Evolutionary conservation across 805 yeast genomes (phyloP), one percentile per base, ranked within the genome.

Genomic region (Tetrapisispora nanseiensis): DNA sequence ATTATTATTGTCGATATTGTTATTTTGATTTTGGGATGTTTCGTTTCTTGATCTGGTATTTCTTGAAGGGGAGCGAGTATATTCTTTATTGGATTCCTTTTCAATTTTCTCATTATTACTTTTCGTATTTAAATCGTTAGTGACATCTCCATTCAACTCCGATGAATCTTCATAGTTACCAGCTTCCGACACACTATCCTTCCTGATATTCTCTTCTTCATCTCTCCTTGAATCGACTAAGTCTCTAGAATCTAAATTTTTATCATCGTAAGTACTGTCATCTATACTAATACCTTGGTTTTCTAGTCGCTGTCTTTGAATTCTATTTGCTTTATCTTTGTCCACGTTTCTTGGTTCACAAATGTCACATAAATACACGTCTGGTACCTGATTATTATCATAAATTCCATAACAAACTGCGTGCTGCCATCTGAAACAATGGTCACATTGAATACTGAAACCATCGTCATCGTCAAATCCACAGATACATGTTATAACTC

Each of bases 381-480:
- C 95, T 0, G 97, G 97, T 0, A 80, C 94, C 39, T 82, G 80
- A 30, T 76, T 83, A 44, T 75, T 77, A 37, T 80, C 75, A 37
- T 70, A 69, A 45, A 85, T 86, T 7, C 82, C 82, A 75, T 86
- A 85, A 62, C 97, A 89, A 12, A 77, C 70, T 20, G 94, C 90
- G 65, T 89, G 97, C 57, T 89, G 96, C 97, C 97, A 89, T 47
- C 95, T 76, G 60, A 75, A 80, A 62, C 97, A 89, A 27, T 76
- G 72, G 59, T 90, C 97, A 66, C 98, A 92, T 65, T 92, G 97
- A 48, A 92, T 85, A 24, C 95, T 92, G 55, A 87, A 83, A 0
- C 97, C 97, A 52, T 92, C 94, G 62, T 87, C 96, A 47, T 86
- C 94, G 42, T 79, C 85, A 52, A 70, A 80, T 1, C 80, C 86